Evolutionary conservation across 176 grass and related monocot species (phyloP), one percentile per base, ranked within the genome.

Genomic region (Paspalum vaginatum): DNA sequence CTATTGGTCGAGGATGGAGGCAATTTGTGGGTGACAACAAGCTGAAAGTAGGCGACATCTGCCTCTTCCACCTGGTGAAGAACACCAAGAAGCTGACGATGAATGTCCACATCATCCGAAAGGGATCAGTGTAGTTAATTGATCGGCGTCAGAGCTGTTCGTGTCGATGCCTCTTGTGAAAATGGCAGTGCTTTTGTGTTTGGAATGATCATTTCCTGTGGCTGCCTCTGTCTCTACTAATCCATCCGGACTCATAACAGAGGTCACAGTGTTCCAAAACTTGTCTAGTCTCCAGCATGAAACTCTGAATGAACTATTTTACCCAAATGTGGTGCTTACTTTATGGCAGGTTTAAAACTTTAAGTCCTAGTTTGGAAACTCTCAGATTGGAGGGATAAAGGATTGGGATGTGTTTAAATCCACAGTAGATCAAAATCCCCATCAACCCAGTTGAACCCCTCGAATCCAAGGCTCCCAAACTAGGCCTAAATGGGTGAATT

Each of bases 11-110:
- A 63, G 65, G 81, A 8, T 93, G 91, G 91, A 71, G 45, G 42
- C 38, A 57, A 14, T 93, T 93, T 71, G 61, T 82, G 12, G 7
- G 5, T 5, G 81, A 90, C 13, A 90, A 93, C 81, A 70, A 48
- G 25, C 43, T 90, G 47, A 72, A 68, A 39, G 12, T 43, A 16
- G 88, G 64, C 0, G 81, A 93, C 65, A 60, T 83, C n/a, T 85
- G 91, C 79, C 68, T 76, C 24, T 91, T 94, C 57, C 62, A 83
- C 53, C 75, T 83, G 9, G 68, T 83, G 76, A 80, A 67, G 48
- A 58, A 73, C 56, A 42, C 15, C 61, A 68, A 83, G 13, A 39
- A 52, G 44, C 37, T 91, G 47, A 86, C 74, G 53, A 72, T 91
- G 75, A 59, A 39, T 46, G 85, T 94, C 40, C 74, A 86, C 78